Evolutionary conservation across 306 rosid genomes (phyloP).

Genomic region (Sechiopsis laciniata): DNA sequence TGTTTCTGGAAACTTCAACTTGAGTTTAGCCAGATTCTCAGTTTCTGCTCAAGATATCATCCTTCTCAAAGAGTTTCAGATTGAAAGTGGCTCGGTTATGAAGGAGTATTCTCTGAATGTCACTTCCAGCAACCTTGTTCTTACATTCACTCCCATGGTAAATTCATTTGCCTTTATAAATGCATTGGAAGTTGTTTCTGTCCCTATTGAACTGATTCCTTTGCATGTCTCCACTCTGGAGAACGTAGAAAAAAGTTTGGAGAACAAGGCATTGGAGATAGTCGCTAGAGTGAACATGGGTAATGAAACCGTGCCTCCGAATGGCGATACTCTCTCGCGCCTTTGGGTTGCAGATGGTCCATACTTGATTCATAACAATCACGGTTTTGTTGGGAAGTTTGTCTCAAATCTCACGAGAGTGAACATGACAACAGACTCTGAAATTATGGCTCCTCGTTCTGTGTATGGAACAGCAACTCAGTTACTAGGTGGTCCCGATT

Average conservation of each 20-base stretch:
- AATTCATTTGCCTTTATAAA: conserved; percentile 57
- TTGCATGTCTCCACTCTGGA: conserved; percentile 27
- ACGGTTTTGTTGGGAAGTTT: conserved; percentile 18
- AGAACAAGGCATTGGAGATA: conserved; percentile 45
- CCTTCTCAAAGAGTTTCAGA: conserved; percentile 39
- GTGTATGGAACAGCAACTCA: conserved; percentile 53
- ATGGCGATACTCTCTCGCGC: conserved; percentile 46
- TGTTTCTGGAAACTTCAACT: conserved; percentile 23
- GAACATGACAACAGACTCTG: conserved; percentile 16
- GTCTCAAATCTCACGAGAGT: conserved; percentile 38
- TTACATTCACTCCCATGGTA: conserved; percentile 48
- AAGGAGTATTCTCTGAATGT: conserved; percentile 54
- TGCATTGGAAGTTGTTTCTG: conserved; percentile 51
- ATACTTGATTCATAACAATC: conserved; percentile 23
- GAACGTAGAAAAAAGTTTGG: conserved; percentile 24
- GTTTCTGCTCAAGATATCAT: conserved; percentile 51
- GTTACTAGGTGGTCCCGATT: conserved; percentile 21
- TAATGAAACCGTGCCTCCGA: conserved; percentile 32
- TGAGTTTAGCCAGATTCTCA: conserved; percentile 54
- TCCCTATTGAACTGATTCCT: conserved; percentile 47
- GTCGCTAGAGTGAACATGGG: conserved; percentile 63
- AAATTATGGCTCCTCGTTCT: conserved; percentile 35
- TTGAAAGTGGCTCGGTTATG: conserved; percentile 20
- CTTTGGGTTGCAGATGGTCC: conserved; percentile 46
- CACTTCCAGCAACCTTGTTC: conserved; percentile 32